Evolutionary conservation across 2,329 filamentous ascomycete genomes (phyloP).

Genomic region (Saccharata proteae): DNA sequence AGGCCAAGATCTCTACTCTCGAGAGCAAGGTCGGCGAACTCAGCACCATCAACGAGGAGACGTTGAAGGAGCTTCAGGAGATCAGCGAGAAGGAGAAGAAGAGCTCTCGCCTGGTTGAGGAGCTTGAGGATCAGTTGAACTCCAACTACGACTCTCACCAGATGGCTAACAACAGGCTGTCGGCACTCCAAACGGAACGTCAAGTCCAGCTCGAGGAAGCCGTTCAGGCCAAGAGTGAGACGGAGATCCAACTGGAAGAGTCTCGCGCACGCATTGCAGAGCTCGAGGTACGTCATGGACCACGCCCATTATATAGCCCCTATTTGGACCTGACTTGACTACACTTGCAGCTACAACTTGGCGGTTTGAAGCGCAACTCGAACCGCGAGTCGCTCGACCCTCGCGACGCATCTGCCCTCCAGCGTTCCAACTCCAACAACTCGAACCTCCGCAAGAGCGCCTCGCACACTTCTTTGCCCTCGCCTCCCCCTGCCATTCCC

Average conservation of each 20-base stretch:
- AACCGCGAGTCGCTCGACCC: slow-evolving; percentile 34
- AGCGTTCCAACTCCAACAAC: slow-evolving; percentile 45
- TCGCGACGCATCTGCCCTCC: slow-evolving; percentile 32
- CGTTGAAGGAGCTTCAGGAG: slow-evolving; percentile 44
- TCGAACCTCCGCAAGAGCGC: slow-evolving; percentile 74
- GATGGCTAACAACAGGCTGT: slow-evolving; percentile 70
- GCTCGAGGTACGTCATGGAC: slow-evolving; percentile 56
- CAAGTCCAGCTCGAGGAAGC: slow-evolving; percentile 30
- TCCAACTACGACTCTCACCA: slow-evolving; percentile 92
- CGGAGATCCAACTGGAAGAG: slow-evolving; percentile 60
- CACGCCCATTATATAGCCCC: neutral
- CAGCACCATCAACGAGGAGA: slow-evolving; percentile 39
- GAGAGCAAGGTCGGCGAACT: slow-evolving; percentile 34
- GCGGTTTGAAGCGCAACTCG: slow-evolving; percentile 40
- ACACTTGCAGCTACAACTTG: slow-evolving; percentile 39
- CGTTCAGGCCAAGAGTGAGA: slow-evolving; percentile 28
- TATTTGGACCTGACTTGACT: neutral
- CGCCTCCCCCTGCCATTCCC: slow-evolving; percentile 90
- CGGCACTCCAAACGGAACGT: slow-evolving; percentile 44
- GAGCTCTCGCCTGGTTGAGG: slow-evolving; percentile 82
- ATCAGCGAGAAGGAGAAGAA: slow-evolving; percentile 65
- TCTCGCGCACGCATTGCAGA: slow-evolving; percentile 60
- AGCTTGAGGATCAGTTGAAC: slow-evolving; percentile 92
- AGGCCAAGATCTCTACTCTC: slow-evolving; percentile 25
- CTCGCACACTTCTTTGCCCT: slow-evolving; percentile 74